These are phyloP conservation scores for Boletus edulis DNA, from an alignment of 768 basidiomycete species.

Conservation along the genomic window DNA sequence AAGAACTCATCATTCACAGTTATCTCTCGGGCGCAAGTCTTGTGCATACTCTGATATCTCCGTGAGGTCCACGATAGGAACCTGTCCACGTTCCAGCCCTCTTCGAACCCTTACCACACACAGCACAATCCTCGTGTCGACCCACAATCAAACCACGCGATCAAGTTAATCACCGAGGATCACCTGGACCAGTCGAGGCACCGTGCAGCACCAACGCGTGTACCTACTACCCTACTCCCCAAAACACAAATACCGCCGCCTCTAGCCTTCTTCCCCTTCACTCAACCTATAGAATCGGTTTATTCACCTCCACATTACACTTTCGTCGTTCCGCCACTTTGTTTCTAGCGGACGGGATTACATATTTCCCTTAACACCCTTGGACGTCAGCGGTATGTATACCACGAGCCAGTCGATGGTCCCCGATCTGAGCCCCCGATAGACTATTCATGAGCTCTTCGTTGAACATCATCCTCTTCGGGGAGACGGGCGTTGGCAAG, in stretches of 20 bases:
- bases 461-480: conserved; percentile 43
- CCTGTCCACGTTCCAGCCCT: conserved; percentile 13
- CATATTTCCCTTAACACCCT: not conserved
- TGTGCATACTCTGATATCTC: too few species aligned
- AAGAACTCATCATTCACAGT: too few species aligned
- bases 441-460: conserved; percentile 19
- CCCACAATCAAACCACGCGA: conserved; percentile 4
- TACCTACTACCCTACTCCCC: not conserved
- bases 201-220: not conserved
- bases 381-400: conserved; percentile 9
- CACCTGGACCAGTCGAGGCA: conserved; percentile 13
- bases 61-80: conserved; percentile 4
- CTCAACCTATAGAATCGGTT: conserved; percentile 1
- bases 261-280: not conserved
- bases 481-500: conserved; percentile 41
- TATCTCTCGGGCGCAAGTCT: too few species aligned
- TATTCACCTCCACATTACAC: not conserved
- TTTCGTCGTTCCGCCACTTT: not conserved
- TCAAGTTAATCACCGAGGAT: conserved; percentile 23
- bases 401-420: conserved; percentile 2
- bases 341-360: not conserved
- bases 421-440: conserved; percentile 15
- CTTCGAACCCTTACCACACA: not conserved
- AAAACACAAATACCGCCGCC: conserved; percentile 16
- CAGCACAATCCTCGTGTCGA: conserved; percentile 16